Base-by-base conservation (phyloP, 2,329 filamentous ascomycete species). In the Botryotinia convoluta region DNA sequence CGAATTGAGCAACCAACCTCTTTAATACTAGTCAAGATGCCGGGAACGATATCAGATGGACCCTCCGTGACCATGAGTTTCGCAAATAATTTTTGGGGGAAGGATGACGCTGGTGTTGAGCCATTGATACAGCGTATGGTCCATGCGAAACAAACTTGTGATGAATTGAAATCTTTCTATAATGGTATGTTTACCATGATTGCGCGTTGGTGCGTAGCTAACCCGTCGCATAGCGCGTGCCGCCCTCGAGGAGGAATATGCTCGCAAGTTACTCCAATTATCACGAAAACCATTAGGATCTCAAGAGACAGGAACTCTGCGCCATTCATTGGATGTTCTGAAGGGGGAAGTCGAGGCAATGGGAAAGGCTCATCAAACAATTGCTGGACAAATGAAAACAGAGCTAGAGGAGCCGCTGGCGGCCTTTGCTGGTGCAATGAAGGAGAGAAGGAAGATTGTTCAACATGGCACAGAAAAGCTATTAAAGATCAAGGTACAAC, bases 71-170 rank as follows among this genome's bases (percentile, higher is more conserved):
- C 81, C 45, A 75, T 83, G 75, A 83, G 82, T 76, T 83, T 99
- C 85, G 95, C 96, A 80, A 99, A 99, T 85, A 99, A 99, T 83
- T 99, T 99, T 84, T 99, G 96, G 96, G 96, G 96, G 76, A 98
- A 97, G 86, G 95, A 98, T 82, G 96, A 99, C 86, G 96, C 95
- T 69, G 97, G 96, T 81, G 95, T 99, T 80, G 87, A 88, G 63
- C 97, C 96, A 74, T 89, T 99, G 80, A 88, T 99, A 44, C 93
- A 95, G 82, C 95, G 96, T 80, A 97, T 99, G 94, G 92, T 94
- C 81, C 92, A 91, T 83, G 94, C 96, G 67, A 99, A 99, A 86
- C 90, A 92, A 79, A 98, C 96, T 39, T 95, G 92, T 82, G 97
- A 99, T 83, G 96, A 99, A 84, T 84, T 99, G 69, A 95, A 93